These are phyloP conservation scores for Notholithocarpus densiflorus DNA, from an alignment of 306 rosid genomes.

Conservation along the genomic window DNA sequence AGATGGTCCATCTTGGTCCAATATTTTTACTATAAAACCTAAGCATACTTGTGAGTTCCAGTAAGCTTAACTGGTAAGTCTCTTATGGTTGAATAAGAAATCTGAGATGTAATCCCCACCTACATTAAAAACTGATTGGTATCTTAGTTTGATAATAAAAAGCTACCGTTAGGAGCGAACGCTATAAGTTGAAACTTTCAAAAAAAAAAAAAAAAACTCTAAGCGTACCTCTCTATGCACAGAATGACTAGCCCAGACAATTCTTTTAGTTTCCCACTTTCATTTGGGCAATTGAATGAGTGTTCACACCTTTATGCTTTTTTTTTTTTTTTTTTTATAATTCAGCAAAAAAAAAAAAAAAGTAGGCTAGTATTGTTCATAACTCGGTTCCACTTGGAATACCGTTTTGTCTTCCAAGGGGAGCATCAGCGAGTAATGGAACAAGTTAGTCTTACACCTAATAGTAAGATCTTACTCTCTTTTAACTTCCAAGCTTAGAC, in stretches of 20 bases:
- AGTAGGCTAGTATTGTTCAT: no score
- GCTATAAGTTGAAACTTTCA: no score
- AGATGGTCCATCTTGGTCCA: background rate
- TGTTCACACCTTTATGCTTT: background rate
- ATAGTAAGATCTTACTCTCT: no score
- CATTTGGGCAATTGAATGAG: background rate
- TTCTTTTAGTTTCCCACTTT: background rate
- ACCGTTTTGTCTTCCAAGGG: no score
- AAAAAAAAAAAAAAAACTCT: no score
- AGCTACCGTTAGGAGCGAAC: accelerated
- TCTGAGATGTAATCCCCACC: accelerated
- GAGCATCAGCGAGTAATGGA: no score
- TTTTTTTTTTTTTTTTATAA: no score
- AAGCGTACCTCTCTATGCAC: background rate
- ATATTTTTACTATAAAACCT: background rate
- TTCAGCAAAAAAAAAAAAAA: no score
- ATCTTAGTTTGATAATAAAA: accelerated
- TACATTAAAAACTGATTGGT: accelerated
- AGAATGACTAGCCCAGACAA: background rate
- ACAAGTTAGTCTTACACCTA: no score
- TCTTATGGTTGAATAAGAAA: no score
- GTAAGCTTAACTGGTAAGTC: accelerated
- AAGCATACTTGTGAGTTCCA: accelerated
- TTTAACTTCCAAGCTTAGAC: background rate
- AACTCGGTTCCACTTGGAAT: no score